Conservation (phyloP, 495 filamentous ascomycete species). For the Lepraria neglecta region DNA sequence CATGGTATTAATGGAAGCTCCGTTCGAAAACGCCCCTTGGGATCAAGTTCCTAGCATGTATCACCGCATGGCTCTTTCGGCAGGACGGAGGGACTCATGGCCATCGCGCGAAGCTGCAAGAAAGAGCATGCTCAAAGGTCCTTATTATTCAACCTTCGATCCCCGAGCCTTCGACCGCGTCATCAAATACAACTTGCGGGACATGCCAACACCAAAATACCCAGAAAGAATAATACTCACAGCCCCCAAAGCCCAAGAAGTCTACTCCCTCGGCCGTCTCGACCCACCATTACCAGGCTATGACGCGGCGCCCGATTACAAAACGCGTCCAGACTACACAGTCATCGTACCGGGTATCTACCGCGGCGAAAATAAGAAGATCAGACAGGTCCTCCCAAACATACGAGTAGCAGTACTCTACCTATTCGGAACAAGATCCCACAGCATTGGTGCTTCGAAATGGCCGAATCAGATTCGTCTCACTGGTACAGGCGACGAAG, state of each 20-base stretch:
- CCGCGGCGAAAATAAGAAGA: constrained; percentile 3
- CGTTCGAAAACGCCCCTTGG: constrained; percentile 28
- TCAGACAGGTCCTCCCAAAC: background rate
- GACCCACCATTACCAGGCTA: constrained; percentile 12
- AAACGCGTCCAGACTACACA: background rate
- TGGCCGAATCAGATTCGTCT: background rate
- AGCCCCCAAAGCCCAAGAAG: constrained; percentile 59
- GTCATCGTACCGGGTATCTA: constrained; percentile 14
- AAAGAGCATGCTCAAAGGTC: constrained; percentile 17
- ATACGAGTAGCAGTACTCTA: constrained; percentile 7
- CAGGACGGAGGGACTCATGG: constrained; percentile 25
- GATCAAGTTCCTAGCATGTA: constrained; percentile 1
- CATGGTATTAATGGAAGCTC: constrained; percentile 42
- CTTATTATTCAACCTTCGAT: constrained; percentile 27
- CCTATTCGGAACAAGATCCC: constrained; percentile 8
- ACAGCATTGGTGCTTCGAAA: constrained; percentile 8
- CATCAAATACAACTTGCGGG: constrained; percentile 27
- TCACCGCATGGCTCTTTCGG: background rate
- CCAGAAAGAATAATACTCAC: constrained; percentile 45
- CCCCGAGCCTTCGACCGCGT: constrained; percentile 26
- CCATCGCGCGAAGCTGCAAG: constrained; percentile 22
- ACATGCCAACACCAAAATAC: constrained; percentile 17
- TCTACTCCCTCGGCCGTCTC: constrained; percentile 33
- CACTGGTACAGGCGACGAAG: constrained; percentile 15
- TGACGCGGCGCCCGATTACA: constrained; percentile 12